A percentile compares a stretch with the other conserved stretches of the same genome.
Evolutionary conservation across 768 basidiomycete species (phyloP).

Genomic region (Boletus bicolor): DNA sequence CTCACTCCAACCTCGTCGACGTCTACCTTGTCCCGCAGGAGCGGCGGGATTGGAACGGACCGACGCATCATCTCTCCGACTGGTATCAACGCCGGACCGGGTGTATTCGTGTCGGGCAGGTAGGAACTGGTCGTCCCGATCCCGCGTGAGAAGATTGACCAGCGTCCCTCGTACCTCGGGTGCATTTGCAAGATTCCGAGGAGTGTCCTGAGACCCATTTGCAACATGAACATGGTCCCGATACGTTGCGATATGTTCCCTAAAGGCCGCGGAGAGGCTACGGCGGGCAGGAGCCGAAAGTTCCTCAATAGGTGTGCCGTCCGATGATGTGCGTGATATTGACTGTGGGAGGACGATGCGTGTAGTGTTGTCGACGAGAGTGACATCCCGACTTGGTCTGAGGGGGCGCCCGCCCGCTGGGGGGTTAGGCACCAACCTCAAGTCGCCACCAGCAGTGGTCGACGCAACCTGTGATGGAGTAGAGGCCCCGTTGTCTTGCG

Average conservation of each 20-base stretch:
- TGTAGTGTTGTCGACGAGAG: conserved; percentile 18
- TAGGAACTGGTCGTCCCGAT: conserved; percentile 19
- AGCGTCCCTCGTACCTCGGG: conserved; percentile 25
- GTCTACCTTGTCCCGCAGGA: conserved; percentile 22
- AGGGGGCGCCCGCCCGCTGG: conserved; percentile 13
- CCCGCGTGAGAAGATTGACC: conserved; percentile 23
- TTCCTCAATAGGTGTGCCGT: conserved; percentile 21
- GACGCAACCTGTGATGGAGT: not conserved
- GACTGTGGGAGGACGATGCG: conserved; percentile 19
- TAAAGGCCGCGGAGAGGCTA: conserved; percentile 20
- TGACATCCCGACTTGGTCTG: conserved; percentile 16
- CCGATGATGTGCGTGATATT: conserved; percentile 26
- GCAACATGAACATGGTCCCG: conserved; percentile 12
- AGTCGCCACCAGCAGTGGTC: not conserved
- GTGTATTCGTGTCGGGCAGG: conserved; percentile 9
- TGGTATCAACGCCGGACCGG: conserved; percentile 2
- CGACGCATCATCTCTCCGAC: conserved; percentile 9
- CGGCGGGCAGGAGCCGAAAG: conserved; percentile 12
- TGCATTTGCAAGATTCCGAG: conserved; percentile 20
- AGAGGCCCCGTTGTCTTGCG: not conserved
- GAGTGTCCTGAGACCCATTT: conserved; percentile 11
- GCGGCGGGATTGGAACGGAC: conserved; percentile 9
- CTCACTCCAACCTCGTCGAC: conserved; percentile 35
- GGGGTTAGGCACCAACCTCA: conserved; percentile 3
- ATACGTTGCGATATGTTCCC: conserved; percentile 18